Conservation (phyloP, 2,329 filamentous ascomycete species). For the Fusarium paranaense region DNA sequence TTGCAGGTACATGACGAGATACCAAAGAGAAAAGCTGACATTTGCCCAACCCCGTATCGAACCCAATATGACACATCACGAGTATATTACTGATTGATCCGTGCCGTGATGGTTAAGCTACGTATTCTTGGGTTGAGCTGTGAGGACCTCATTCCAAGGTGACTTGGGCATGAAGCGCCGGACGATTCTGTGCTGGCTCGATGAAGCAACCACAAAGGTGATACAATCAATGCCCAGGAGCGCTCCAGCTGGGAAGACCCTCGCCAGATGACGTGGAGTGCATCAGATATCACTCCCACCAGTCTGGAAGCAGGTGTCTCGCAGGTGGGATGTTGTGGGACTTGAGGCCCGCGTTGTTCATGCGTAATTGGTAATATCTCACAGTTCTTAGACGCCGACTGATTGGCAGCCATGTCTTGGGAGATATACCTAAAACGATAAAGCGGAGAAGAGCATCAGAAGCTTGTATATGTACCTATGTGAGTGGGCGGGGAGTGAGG, state of each 20-base stretch:
- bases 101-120: background rate
- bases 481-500: background rate
- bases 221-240: background rate
- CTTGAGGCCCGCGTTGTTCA: constrained; percentile 3
- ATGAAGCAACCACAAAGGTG: background rate
- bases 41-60: background rate
- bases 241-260: background rate
- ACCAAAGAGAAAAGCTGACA: constrained; percentile 26
- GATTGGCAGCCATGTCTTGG: background rate
- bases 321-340: constrained; percentile 2
- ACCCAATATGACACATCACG: background rate
- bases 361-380: constrained; percentile 1
- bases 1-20: constrained; percentile 19
- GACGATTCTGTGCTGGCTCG: background rate
- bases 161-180: background rate
- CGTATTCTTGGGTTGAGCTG: background rate
- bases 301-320: background rate
- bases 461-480: background rate
- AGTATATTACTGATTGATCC: background rate
- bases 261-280: background rate
- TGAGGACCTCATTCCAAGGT: background rate
- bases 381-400: background rate
- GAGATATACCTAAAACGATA: background rate
- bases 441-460: background rate
- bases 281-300: background rate